A percentile compares a stretch with the other conserved stretches of the same genome.
These are phyloP conservation scores for Colletotrichum lini DNA, from an alignment of 2,329 filamentous ascomycete genomes.

Conservation along the genomic window DNA sequence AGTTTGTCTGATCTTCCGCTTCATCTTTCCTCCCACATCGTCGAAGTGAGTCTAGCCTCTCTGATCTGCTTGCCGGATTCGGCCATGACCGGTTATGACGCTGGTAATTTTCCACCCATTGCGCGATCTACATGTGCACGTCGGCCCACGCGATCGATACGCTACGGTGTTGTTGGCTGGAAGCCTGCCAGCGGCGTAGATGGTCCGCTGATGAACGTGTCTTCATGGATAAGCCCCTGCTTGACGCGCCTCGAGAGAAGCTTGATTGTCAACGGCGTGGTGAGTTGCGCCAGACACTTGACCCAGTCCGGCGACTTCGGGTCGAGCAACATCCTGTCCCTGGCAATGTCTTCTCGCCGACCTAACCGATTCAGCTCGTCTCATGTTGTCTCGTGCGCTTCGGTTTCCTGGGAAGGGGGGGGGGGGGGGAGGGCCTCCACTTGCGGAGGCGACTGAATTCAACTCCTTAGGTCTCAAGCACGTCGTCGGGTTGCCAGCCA, in stretches of 20 bases:
- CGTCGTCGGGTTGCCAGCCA: constrained; percentile 1
- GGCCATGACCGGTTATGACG: constrained; percentile 8
- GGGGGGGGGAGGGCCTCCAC: not conserved
- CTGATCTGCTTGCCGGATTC: constrained; percentile 8
- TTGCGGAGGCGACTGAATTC: not conserved
- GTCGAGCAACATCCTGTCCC: constrained; percentile 19
- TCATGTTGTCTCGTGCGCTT: constrained; percentile 19
- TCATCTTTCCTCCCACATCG: constrained; percentile 25
- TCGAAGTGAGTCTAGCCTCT: not conserved
- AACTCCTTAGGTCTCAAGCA: constrained; percentile 8
- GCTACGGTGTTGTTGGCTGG: no score
- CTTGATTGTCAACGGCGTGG: not conserved
- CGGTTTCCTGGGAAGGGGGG: not conserved
- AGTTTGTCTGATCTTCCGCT: constrained; percentile 41
- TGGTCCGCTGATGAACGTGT: no score
- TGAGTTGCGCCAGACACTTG: not conserved
- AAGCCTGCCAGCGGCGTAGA: no score
- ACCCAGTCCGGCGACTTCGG: constrained; percentile 20
- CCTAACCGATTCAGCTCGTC: constrained; percentile 21
- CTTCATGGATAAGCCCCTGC: no score
- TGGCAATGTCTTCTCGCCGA: constrained; percentile 22
- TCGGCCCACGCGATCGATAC: not conserved
- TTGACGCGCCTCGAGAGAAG: constrained; percentile 3
- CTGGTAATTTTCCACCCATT: constrained; percentile 16
- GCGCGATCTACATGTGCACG: constrained; percentile 8